Evolutionary conservation across 148 eudicot genomes (phyloP).

Genomic region (Nyssa sinensis): DNA sequence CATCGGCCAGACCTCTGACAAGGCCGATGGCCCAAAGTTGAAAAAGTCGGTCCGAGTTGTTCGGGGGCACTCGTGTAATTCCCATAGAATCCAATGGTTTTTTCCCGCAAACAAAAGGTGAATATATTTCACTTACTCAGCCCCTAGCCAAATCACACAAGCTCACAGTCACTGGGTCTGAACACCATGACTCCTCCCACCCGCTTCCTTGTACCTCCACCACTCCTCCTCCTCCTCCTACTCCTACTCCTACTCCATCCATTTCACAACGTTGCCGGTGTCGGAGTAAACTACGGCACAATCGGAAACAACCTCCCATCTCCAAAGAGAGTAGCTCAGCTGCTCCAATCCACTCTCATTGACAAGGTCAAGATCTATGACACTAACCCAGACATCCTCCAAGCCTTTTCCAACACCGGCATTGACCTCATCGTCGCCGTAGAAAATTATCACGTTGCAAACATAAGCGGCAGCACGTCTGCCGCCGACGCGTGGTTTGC

Average conservation of each 20-base stretch:
- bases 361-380: conserved; percentile 45
- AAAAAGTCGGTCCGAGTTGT: too few species aligned
- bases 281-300: conserved; percentile 46
- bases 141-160: not conserved
- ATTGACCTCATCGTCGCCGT: conserved; percentile 43
- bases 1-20: too few species aligned
- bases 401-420: conserved; percentile 48
- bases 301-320: conserved; percentile 48
- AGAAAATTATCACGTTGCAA: conserved; percentile 28
- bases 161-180: not conserved
- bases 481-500: conserved; percentile 35
- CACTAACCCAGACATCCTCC: conserved; percentile 44
- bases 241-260: conserved; percentile 14
- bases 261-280: conserved; percentile 12
- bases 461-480: conserved; percentile 23
- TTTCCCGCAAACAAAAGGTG: not conserved
- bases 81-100: not conserved
- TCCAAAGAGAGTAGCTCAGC: conserved; percentile 38
- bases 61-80: not conserved
- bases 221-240: conserved; percentile 9
- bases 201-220: not conserved
- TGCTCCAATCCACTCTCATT: conserved; percentile 38
- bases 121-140: not conserved
- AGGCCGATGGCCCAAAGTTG: too few species aligned
- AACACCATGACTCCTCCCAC: not conserved